phyloP scores from a whole-genome alignment of 75 land plant species.

The Cryptomeria japonica region DNA sequence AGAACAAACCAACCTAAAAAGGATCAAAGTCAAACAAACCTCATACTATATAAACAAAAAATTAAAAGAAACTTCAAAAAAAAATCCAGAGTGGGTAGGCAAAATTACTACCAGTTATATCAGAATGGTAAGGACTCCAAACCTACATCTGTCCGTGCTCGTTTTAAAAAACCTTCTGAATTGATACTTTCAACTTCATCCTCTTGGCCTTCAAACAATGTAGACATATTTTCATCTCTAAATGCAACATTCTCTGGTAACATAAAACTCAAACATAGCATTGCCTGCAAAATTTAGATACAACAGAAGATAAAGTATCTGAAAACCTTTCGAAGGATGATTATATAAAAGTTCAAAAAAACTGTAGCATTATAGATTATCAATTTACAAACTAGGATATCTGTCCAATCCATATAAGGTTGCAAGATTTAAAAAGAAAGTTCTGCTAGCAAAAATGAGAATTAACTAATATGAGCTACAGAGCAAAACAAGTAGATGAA shows the following conservation, averaged over 20 bases:
- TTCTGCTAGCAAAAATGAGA: too few relatives aligned
- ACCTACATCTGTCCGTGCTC: neutral
- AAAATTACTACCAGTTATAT: conserved; percentile 2
- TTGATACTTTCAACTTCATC: neutral
- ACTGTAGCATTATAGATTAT: neutral
- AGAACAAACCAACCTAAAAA: neutral
- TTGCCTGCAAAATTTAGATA: conserved; percentile 42
- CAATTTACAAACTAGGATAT: too few relatives aligned
- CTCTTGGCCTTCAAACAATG: conserved; percentile 3
- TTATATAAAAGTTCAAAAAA: neutral
- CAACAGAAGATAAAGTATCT: neutral
- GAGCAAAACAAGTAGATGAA: neutral
- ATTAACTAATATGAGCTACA: too few relatives aligned
- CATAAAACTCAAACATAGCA: conserved; percentile 68
- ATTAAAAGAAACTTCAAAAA: neutral
- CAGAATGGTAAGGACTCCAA: neutral
- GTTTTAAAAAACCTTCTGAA: neutral
- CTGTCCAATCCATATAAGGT: neutral
- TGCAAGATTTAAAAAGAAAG: neutral
- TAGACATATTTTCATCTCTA: neutral
- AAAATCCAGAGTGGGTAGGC: neutral
- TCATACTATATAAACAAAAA: neutral
- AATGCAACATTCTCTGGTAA: conserved; percentile 32
- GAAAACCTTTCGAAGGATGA: too few relatives aligned
- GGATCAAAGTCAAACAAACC: neutral